Percentiles rank a stretch among this genome's conserved stretches.
Evolutionary conservation across 352 stramenopile species (phyloP).

Genomic region (Pythium plurisporium): DNA sequence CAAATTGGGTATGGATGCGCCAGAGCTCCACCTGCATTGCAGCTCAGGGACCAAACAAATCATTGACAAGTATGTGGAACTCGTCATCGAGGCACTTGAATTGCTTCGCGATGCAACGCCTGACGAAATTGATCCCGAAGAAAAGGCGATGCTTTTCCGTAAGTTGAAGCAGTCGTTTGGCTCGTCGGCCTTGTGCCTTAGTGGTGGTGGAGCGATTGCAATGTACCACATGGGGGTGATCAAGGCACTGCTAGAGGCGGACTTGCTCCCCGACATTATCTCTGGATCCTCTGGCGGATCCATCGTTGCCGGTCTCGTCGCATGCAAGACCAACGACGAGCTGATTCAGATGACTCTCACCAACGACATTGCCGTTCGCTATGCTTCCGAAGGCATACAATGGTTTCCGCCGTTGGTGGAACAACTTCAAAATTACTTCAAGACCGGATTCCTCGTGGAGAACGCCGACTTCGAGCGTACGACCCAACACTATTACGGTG

Average conservation of each 20-base stretch:
- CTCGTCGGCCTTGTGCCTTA: constrained; percentile 93
- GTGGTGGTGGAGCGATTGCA: constrained; percentile 91
- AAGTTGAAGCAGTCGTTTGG: constrained; percentile 87
- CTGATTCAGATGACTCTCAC: constrained; percentile 47
- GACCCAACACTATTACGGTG: constrained; percentile 91
- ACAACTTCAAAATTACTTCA: constrained; percentile 86
- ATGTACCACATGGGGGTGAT: constrained; percentile 96
- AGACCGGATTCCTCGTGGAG: constrained; percentile 86
- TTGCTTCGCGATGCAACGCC: constrained; percentile 27
- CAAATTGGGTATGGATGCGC: constrained; percentile 51
- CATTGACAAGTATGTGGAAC: constrained; percentile 48
- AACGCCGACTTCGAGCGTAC: constrained; percentile 75
- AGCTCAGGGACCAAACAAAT: constrained; percentile 61
- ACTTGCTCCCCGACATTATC: constrained; percentile 90
- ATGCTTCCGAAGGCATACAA: constrained; percentile 44
- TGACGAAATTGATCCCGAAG: constrained; percentile 28
- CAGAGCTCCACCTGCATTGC: constrained; percentile 48
- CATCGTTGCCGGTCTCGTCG: constrained; percentile 84
- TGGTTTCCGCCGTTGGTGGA: constrained; percentile 82
- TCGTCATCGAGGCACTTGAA: constrained; percentile 45
- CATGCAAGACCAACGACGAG: constrained; percentile 84
- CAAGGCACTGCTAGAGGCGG: constrained; percentile 78
- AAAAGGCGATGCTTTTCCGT: constrained; percentile 54
- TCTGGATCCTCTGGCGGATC: constrained; percentile 90
- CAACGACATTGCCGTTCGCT: constrained; percentile 57